These are phyloP conservation scores for Geotrichum restrictum DNA, from an alignment of 1,139 yeast species.

Conservation along the genomic window DNA sequence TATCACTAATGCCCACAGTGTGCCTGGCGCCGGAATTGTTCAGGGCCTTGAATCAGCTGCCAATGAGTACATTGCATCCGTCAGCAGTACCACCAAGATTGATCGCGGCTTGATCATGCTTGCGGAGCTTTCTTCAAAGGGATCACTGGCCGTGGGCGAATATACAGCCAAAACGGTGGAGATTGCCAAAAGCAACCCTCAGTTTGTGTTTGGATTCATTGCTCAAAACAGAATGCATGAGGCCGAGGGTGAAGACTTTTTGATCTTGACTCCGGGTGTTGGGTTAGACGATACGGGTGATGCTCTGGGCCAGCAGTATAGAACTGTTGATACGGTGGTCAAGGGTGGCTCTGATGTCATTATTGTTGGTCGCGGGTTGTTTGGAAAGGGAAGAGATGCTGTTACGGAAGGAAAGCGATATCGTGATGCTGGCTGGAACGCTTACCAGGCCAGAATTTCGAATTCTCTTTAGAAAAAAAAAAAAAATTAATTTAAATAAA, in stretches of 20 bases:
- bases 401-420: conserved; percentile 81
- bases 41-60: conserved; percentile 85
- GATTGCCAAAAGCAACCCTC: conserved; percentile 80
- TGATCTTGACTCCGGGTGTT: conserved; percentile 96
- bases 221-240: conserved; percentile 91
- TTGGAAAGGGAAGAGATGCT: conserved; percentile 95
- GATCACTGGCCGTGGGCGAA: conserved; percentile 87
- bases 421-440: conserved; percentile 90
- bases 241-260: conserved; percentile 68
- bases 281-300: conserved; percentile 98
- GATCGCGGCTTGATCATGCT: conserved; percentile 83
- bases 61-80: conserved; percentile 53
- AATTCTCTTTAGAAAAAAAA: not conserved
- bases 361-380: conserved; percentile 94
- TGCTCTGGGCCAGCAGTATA: conserved; percentile 90
- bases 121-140: conserved; percentile 92
- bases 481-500: not conserved
- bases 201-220: conserved; percentile 92
- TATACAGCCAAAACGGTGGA: conserved; percentile 84
- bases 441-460: conserved; percentile 45
- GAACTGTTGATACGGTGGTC: conserved; percentile 83
- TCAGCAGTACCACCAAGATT: conserved; percentile 22
- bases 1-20: conserved; percentile 95
- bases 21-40: conserved; percentile 92
- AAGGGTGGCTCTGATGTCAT: conserved; percentile 85